A percentile compares a stretch with the other conserved stretches of the same genome.
Evolutionary conservation across 2,329 filamentous ascomycete genomes (phyloP).

Genomic region (Cladophialophora psammophila): DNA sequence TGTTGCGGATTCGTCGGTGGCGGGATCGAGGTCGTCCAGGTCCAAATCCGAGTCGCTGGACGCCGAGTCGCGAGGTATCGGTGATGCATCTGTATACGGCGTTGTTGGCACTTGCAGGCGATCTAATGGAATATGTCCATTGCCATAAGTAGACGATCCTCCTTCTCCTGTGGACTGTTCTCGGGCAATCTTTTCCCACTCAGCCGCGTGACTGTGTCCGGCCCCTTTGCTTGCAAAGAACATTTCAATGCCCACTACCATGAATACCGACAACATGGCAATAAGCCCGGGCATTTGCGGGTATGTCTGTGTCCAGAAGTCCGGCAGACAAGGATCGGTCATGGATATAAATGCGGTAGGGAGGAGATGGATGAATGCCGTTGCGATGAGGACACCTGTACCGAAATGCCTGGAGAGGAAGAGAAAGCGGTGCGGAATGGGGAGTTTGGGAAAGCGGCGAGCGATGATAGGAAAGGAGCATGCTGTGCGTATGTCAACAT

Average conservation of each 20-base stretch:
- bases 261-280: slow-evolving; percentile 53
- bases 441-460: slow-evolving; percentile 64
- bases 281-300: slow-evolving; percentile 59
- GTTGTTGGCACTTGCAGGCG: slow-evolving; percentile 26
- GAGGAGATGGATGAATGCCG: slow-evolving; percentile 80
- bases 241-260: slow-evolving; percentile 63
- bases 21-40: slow-evolving; percentile 41
- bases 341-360: slow-evolving; percentile 72
- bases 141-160: slow-evolving; percentile 18
- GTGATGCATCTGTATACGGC: slow-evolving; percentile 28
- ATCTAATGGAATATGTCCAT: slow-evolving; percentile 33
- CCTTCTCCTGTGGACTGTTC: slow-evolving; percentile 12
- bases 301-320: slow-evolving; percentile 56
- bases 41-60: slow-evolving; percentile 64
- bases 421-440: slow-evolving; percentile 66
- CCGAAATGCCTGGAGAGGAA: slow-evolving; percentile 77
- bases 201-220: slow-evolving; percentile 63
- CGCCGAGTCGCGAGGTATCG: slow-evolving; percentile 28
- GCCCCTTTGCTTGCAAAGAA: slow-evolving; percentile 72
- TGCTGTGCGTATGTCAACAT: slow-evolving; percentile 52
- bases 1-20: slow-evolving; percentile 51
- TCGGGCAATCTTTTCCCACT: slow-evolving; percentile 54
- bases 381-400: slow-evolving; percentile 85
- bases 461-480: slow-evolving; percentile 73
- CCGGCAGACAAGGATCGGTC: slow-evolving; percentile 67